Evolutionary conservation across 2,329 filamentous ascomycete genomes (phyloP).

Genomic region (Dothideomycetes sp.): DNA sequence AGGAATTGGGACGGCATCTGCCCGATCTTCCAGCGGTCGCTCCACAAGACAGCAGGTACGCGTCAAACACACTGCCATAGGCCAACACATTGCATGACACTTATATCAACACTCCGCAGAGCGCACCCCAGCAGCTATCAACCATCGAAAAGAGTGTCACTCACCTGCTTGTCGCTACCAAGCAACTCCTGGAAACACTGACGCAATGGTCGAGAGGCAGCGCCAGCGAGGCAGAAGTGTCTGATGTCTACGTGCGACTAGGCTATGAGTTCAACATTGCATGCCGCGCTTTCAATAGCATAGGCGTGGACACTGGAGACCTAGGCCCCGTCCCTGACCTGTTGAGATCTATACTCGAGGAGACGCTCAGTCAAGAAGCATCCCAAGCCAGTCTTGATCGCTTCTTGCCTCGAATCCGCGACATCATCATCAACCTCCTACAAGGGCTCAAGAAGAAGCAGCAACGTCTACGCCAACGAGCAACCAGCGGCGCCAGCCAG

Average conservation of each 20-base stretch:
- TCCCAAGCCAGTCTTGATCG: conserved; percentile 87
- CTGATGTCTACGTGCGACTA: conserved; percentile 92
- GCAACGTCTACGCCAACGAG: conserved; percentile 60
- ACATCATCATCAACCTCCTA: conserved; percentile 96
- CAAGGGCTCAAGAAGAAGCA: conserved; percentile 97
- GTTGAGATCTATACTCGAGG: conserved; percentile 80
- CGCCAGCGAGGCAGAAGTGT: conserved; percentile 88
- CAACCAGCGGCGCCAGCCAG: conserved; percentile 16
- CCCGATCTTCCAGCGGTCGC: conserved; percentile 41
- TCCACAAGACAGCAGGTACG: conserved; percentile 12
- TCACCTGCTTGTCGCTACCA: conserved; percentile 92
- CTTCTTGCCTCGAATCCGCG: conserved; percentile 85
- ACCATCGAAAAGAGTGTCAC: conserved; percentile 99
- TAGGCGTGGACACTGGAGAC: conserved; percentile 90
- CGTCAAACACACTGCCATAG: neutral
- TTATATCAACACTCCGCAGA: conserved; percentile 31
- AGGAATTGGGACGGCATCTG: conserved; percentile 15
- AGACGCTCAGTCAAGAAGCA: conserved; percentile 92
- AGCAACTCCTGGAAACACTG: conserved; percentile 91
- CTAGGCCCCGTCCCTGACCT: conserved; percentile 91
- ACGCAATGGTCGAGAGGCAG: conserved; percentile 94
- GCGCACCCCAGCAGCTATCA: conserved; percentile 62
- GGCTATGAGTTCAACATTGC: conserved; percentile 99
- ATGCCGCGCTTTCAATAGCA: conserved; percentile 89
- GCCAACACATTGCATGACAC: neutral